Conservation (phyloP, 2,329 filamentous ascomycete genomes). For the Alternaria brassicae region DNA sequence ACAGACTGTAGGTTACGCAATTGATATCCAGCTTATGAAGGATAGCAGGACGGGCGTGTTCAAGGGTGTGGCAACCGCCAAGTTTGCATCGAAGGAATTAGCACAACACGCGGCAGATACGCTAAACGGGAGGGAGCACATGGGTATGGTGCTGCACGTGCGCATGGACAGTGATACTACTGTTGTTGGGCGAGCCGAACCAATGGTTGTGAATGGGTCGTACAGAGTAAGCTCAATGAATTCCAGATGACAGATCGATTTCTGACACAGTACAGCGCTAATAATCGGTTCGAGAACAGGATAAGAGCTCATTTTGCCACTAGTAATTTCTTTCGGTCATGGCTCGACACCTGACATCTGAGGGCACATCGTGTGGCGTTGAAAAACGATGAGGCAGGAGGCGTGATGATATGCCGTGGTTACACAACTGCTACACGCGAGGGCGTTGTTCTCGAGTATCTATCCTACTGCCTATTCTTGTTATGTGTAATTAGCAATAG, state of each 20-base stretch:
- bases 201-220: slow-evolving; percentile 42
- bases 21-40: slow-evolving; percentile 36
- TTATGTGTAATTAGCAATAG: not conserved
- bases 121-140: slow-evolving; percentile 39
- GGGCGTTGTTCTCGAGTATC: not conserved
- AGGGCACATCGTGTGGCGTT: not conserved
- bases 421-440: not conserved
- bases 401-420: not conserved
- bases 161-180: slow-evolving; percentile 47
- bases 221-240: slow-evolving; percentile 25
- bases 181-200: slow-evolving; percentile 40
- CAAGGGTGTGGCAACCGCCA: slow-evolving; percentile 45
- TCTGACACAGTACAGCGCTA: slow-evolving; percentile 26
- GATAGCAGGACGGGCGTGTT: slow-evolving; percentile 35
- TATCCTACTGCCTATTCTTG: not conserved
- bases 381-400: not conserved
- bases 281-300: not conserved
- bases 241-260: not conserved
- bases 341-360: not conserved
- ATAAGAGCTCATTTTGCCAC: not conserved
- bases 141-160: slow-evolving; percentile 42
- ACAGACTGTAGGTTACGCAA: slow-evolving; percentile 32
- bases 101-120: slow-evolving; percentile 38
- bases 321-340: not conserved
- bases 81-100: slow-evolving; percentile 40